A percentile compares a stretch with the other conserved stretches of the same genome.
These are phyloP conservation scores for Priceomyces haplophilus DNA, from an alignment of 805 yeast genomes.

Conservation along the genomic window DNA sequence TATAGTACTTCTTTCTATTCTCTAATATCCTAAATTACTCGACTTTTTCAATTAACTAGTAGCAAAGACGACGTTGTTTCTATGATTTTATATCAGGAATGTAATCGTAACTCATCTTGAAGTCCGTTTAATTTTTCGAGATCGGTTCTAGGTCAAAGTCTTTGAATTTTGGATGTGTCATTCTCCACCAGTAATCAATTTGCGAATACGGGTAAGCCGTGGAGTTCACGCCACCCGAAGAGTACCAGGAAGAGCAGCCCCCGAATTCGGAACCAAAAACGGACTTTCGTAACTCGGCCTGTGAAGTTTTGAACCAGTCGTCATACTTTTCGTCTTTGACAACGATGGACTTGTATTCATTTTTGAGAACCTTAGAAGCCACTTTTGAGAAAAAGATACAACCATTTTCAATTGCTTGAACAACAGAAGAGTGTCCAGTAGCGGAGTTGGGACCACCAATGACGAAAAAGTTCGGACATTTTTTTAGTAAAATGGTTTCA, in stretches of 20 bases:
- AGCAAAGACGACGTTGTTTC: no score
- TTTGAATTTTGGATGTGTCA: conserved; percentile 22
- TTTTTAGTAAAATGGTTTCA: conserved; percentile 29
- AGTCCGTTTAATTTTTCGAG: background rate
- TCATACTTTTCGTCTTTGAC: conserved; percentile 33
- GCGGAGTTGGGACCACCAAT: conserved; percentile 42
- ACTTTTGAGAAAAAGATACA: conserved; percentile 22
- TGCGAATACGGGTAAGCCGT: conserved; percentile 40
- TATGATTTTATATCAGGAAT: no score
- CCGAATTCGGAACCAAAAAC: conserved; percentile 40
- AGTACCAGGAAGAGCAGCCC: conserved; percentile 42
- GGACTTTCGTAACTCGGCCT: conserved; percentile 21
- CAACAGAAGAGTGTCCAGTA: conserved; percentile 42
- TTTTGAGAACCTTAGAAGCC: conserved; percentile 25
- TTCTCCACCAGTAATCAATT: conserved; percentile 26
- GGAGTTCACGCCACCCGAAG: conserved; percentile 24
- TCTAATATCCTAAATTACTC: no score
- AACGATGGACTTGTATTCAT: conserved; percentile 23
- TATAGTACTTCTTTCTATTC: no score
- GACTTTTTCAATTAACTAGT: no score
- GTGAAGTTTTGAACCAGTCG: conserved; percentile 30
- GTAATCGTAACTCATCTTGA: no score
- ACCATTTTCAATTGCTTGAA: conserved; percentile 36
- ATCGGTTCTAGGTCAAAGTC: conserved; percentile 15
- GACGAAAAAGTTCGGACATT: conserved; percentile 34